phyloP scores from a whole-genome alignment of 108 stramenopile species.

The Fistulifera pelliculosa region DNA sequence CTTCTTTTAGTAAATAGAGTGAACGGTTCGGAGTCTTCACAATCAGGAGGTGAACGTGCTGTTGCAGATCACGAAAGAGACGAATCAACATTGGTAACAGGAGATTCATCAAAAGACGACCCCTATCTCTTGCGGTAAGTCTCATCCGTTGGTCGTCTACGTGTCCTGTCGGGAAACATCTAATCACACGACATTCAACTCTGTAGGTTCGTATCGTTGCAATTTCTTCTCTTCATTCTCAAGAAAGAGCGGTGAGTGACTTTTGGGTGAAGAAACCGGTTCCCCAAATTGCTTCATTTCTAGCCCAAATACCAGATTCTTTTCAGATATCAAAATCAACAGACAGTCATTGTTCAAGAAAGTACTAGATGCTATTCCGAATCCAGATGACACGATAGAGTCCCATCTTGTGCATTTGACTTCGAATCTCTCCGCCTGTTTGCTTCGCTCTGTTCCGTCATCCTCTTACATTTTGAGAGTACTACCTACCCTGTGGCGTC shows the following conservation, averaged over 20 bases:
- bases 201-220: slow-evolving; percentile 50
- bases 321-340: slow-evolving; percentile 5
- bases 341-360: neutral
- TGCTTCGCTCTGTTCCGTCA: slow-evolving; percentile 53
- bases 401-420: slow-evolving; percentile 31
- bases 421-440: slow-evolving; percentile 39
- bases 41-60: too few relatives aligned
- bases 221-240: slow-evolving; percentile 74
- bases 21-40: too few relatives aligned
- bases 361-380: neutral
- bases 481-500: slow-evolving; percentile 45
- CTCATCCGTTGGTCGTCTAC: neutral
- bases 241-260: slow-evolving; percentile 52
- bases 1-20: neutral
- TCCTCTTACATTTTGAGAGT: slow-evolving; percentile 52
- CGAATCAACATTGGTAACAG: too few relatives aligned
- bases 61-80: too few relatives aligned
- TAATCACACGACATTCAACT: too few relatives aligned
- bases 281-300: neutral
- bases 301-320: neutral
- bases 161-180: too few relatives aligned
- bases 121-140: neutral
- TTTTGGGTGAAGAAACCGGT: slow-evolving; percentile 38
- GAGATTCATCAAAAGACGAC: neutral
- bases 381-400: slow-evolving; percentile 31